These are phyloP conservation scores for Triticum aestivum DNA, from an alignment of 176 grass and related monocot genomes.

Conservation along the genomic window DNA sequence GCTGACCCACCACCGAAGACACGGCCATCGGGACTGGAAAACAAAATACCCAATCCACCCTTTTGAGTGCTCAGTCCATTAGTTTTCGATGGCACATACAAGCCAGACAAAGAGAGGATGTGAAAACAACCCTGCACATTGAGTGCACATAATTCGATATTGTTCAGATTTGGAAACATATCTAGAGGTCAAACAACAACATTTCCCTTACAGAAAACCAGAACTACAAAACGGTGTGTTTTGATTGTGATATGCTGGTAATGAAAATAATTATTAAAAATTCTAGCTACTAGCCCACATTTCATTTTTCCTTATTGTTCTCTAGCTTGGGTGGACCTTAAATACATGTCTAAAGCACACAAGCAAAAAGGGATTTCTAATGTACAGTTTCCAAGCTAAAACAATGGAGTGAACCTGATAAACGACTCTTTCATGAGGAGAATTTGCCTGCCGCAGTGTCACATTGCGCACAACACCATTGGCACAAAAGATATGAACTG, in stretches of 20 bases:
- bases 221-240: background rate
- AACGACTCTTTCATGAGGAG: constrained; percentile 37
- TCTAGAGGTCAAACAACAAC: background rate
- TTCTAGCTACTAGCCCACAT: background rate
- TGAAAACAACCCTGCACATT: constrained; percentile 53
- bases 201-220: background rate
- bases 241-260: background rate
- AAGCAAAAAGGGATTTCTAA: background rate
- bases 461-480: constrained; percentile 64
- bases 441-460: constrained; percentile 46
- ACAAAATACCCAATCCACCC: constrained; percentile 48
- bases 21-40: constrained; percentile 51
- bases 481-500: constrained; percentile 59
- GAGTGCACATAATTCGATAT: background rate
- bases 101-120: constrained; percentile 65
- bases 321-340: background rate
- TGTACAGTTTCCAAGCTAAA: background rate
- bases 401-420: constrained; percentile 52
- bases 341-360: background rate
- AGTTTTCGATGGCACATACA: constrained; percentile 55
- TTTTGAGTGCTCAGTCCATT: constrained; percentile 42
- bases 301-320: background rate
- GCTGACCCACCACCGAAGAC: constrained; percentile 57
- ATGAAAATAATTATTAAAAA: background rate
- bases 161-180: background rate